Conservation (phyloP, 495 filamentous ascomycete genomes). For the Aspergillus homomorphus region DNA sequence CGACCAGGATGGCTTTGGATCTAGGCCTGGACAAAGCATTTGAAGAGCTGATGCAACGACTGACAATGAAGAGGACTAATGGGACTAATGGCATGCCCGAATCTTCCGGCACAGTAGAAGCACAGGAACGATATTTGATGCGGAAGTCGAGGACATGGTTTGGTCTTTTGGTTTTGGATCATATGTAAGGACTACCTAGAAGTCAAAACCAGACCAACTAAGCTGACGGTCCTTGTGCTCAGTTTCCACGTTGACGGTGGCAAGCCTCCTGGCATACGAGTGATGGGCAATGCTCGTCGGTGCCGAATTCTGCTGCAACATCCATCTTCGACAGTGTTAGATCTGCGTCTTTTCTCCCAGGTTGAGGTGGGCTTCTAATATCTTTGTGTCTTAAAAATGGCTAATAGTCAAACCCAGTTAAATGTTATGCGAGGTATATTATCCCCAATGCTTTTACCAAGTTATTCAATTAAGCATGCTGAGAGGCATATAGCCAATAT, state of each 20-base stretch:
- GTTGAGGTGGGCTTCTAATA: conserved; percentile 38
- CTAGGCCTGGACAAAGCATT: conserved; percentile 42
- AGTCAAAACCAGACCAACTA: background rate
- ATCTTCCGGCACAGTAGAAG: conserved; percentile 10
- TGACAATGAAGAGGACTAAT: conserved; percentile 29
- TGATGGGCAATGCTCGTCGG: conserved; percentile 37
- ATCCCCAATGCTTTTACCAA: background rate
- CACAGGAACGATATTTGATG: conserved; percentile 35
- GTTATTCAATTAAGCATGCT: background rate
- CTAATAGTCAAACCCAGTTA: conserved; percentile 26
- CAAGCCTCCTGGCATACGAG: conserved; percentile 43
- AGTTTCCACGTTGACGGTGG: conserved; percentile 52
- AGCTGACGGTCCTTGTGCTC: conserved; percentile 5
- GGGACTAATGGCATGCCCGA: conserved; percentile 13
- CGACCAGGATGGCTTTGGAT: conserved; percentile 47
- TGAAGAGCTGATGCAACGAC: conserved; percentile 32
- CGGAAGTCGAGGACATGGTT: conserved; percentile 45
- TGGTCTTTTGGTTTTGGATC: conserved; percentile 44
- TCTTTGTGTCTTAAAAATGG: background rate
- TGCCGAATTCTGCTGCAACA: conserved; percentile 45
- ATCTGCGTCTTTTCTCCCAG: conserved; percentile 50
- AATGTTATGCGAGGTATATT: conserved; percentile 42
- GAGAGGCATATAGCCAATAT: conserved; percentile 25
- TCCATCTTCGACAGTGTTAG: conserved; percentile 39
- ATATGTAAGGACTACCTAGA: conserved; percentile 32